Base-by-base conservation (phyloP, 768 basidiomycete genomes). In the Inosperma sp. region DNA sequence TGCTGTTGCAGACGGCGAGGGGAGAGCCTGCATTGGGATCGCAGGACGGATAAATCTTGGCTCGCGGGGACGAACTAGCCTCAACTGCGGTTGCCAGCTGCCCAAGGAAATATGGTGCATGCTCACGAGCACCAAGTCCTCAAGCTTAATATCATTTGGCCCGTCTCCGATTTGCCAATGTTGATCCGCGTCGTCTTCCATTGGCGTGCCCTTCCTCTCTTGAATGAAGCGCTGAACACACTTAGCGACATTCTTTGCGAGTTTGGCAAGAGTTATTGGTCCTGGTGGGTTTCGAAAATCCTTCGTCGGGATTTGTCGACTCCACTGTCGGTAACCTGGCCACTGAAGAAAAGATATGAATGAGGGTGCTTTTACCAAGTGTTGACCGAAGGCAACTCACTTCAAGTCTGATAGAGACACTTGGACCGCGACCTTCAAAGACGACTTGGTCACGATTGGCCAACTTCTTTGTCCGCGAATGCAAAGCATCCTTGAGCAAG, bases 61-160 rank as follows among this genome's bases (percentile, higher is more conserved):
- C 35, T 36, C 55, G 19, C 56, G 48, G 14, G 75, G 75, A 19
- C 70, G 74, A 31, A 70, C 65, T 29, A 88, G 72, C 62, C 85
- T 77, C 37, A 89, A 67, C 50, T 89, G 86, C 17, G 86, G 85
- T 53, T 90, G 87, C 87, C 87, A 90, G 50, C 82, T 83, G 9
- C 88, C 87, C 67, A 86, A 80, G 10, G 86, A 88, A 45, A 89
- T 86, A 56, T 90, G 88, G 66, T 89, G 86, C 48, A 89, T 79
- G 57, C 85, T 84, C 57, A 90, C 83, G 37, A 90, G 77, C 43
- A 84, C 69, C 43, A 90, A 72, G 61, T 89, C 80, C 23, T 84
- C 84, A 4, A 85, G 68, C 30, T 65, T 76, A 65, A 89, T 82
- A 53, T 76, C 68, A 33, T 68, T 61, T n/a, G 65, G 61, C n/a